A percentile compares a stretch with the other conserved stretches of the same genome.
phyloP scores from a whole-genome alignment of 2,329 filamentous ascomycete species.

The Ustulina deusta region DNA sequence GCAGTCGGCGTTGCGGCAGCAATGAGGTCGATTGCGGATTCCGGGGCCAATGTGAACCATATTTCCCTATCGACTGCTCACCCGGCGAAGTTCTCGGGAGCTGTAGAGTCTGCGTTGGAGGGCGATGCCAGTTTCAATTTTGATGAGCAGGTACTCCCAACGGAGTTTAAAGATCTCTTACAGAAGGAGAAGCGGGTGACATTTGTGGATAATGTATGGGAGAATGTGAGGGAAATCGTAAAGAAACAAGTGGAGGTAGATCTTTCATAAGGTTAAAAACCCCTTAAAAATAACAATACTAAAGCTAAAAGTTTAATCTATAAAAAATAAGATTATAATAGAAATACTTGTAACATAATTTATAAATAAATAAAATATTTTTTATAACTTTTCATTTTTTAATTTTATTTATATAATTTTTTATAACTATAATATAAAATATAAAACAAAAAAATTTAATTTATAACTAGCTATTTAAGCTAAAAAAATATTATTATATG shows the following conservation, averaged over 20 bases:
- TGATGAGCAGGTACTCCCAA: constrained; percentile 77
- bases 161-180: constrained; percentile 84
- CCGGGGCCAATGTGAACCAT: constrained; percentile 68
- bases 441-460: no score
- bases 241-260: constrained; percentile 78
- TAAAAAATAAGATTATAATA: no score
- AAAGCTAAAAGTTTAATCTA: no score
- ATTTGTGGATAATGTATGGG: constrained; percentile 76
- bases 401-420: no score
- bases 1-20: constrained; percentile 87
- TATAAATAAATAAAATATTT: no score
- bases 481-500: no score
- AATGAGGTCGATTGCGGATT: constrained; percentile 71
- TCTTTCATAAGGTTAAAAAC: constrained; percentile 53
- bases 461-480: no score
- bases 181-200: constrained; percentile 79
- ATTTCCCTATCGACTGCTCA: constrained; percentile 94
- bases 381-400: no score
- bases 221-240: constrained; percentile 80
- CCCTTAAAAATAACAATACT: no score
- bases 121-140: constrained; percentile 81
- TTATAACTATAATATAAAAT: no score
- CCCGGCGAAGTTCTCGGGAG: constrained; percentile 91
- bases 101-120: constrained; percentile 83
- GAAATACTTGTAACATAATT: no score